Conservation (phyloP, 176 grass and related monocot species). For the Rhipidocladum racemiflorum region DNA sequence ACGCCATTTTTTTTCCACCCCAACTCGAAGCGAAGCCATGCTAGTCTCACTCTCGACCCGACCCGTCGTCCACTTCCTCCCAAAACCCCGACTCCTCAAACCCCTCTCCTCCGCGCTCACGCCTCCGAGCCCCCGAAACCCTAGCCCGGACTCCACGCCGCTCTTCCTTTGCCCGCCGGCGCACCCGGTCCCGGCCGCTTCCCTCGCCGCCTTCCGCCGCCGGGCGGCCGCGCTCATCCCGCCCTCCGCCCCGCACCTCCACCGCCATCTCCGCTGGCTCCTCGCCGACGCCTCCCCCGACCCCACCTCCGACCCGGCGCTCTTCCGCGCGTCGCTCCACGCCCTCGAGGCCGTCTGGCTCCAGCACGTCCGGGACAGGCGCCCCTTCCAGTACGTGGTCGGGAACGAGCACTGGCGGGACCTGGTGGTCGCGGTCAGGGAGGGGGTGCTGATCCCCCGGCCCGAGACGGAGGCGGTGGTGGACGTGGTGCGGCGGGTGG, state of each 20-base stretch:
- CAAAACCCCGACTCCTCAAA: not conserved
- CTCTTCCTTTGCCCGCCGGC: constrained; percentile 75
- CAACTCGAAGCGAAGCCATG: not conserved
- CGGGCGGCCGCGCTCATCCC: constrained; percentile 45
- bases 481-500: constrained; percentile 42
- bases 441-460: constrained; percentile 84
- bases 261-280: constrained; percentile 80
- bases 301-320: not conserved
- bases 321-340: constrained; percentile 49
- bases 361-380: constrained; percentile 39
- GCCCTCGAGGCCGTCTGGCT: constrained; percentile 62
- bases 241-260: constrained; percentile 50
- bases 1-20: too few relatives aligned
- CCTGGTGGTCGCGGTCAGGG: constrained; percentile 61
- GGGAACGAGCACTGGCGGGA: constrained; percentile 95
- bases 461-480: constrained; percentile 85
- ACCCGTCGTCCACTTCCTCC: not conserved
- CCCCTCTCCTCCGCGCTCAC: constrained; percentile 20
- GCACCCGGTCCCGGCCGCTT: constrained; percentile 22
- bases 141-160: constrained; percentile 26
- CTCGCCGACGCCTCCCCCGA: constrained; percentile 46
- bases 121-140: not conserved
- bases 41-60: not conserved
- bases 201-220: constrained; percentile 56
- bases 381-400: constrained; percentile 89